Evolutionary conservation across 129 eudicot species (phyloP).

Genomic region (Dittrichia graveolens): DNA sequence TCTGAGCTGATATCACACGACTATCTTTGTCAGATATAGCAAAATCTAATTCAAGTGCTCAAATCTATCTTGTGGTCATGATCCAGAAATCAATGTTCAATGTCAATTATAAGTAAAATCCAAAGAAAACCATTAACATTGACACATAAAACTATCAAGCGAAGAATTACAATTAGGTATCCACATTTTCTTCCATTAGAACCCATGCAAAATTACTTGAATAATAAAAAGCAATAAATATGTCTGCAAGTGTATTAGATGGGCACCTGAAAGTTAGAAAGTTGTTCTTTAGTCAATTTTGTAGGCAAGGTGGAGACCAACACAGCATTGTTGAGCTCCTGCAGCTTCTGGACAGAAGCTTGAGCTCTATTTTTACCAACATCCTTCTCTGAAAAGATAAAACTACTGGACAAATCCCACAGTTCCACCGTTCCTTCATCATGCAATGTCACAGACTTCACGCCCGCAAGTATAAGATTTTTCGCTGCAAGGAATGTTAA

Average conservation of each 20-base stretch:
- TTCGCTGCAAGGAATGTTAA: constrained; percentile 56
- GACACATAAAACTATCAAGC: not conserved
- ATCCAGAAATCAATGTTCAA: not conserved
- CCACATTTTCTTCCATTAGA: not conserved
- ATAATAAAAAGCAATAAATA: not conserved
- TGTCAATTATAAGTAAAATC: not conserved
- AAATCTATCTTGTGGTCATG: not conserved
- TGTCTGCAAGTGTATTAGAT: constrained; percentile 3
- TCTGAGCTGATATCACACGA: constrained; percentile 4
- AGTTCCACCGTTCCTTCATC: constrained; percentile 88
- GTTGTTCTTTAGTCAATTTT: constrained; percentile 74
- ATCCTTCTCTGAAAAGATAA: constrained; percentile 75
- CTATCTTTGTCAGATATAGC: not conserved
- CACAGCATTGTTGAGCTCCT: constrained; percentile 96
- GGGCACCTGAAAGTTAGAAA: constrained; percentile 80
- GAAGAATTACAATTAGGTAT: not conserved
- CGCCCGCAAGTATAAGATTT: constrained; percentile 90
- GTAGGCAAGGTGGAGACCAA: constrained; percentile 67
- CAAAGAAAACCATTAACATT: not conserved
- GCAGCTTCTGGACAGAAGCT: constrained; percentile 86
- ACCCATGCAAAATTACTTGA: not conserved
- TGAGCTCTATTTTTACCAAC: constrained; percentile 93
- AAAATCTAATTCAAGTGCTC: constrained; percentile 3
- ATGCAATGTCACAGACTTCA: constrained; percentile 90
- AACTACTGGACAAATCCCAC: constrained; percentile 95